Evolutionary conservation across 2,329 filamentous ascomycete genomes (phyloP).

Genomic region (Karstenula rhodostoma): DNA sequence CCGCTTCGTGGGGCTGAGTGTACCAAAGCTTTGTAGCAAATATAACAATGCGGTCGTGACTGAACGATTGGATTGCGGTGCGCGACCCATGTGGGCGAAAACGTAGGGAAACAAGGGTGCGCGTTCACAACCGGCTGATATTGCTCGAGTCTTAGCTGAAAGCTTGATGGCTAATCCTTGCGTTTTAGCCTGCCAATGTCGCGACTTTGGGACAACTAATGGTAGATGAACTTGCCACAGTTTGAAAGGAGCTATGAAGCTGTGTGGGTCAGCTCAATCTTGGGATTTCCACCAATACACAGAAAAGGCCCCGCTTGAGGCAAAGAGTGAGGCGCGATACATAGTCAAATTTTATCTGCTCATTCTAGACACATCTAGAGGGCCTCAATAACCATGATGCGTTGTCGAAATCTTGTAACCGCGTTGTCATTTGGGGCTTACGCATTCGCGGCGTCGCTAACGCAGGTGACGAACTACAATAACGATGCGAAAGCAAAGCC

Average conservation of each 20-base stretch:
- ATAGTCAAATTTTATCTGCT: constrained; percentile 2
- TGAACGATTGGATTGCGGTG: background rate
- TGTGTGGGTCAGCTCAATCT: background rate
- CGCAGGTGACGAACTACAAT: constrained; percentile 38
- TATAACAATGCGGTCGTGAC: too few species aligned
- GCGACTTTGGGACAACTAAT: background rate
- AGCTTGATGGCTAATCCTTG: constrained; percentile 33
- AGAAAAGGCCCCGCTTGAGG: constrained; percentile 11
- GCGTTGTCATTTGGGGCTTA: constrained; percentile 21
- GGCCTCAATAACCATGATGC: constrained; percentile 21
- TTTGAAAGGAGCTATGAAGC: background rate
- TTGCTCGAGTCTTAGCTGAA: constrained; percentile 33
- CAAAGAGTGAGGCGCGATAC: constrained; percentile 6
- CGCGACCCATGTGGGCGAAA: background rate
- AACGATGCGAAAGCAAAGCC: constrained; percentile 36
- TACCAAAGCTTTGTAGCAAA: too few species aligned
- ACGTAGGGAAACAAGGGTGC: constrained; percentile 27
- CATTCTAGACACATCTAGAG: background rate
- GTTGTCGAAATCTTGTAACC: constrained; percentile 21
- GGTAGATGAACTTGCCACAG: background rate
- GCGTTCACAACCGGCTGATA: constrained; percentile 22
- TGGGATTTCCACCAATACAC: constrained; percentile 17
- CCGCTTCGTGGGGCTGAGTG: background rate
- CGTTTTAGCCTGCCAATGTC: constrained; percentile 25
- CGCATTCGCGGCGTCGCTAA: constrained; percentile 35